phyloP scores from a whole-genome alignment of 2,329 filamentous ascomycete species.

The Aureobasidium subglaciale region DNA sequence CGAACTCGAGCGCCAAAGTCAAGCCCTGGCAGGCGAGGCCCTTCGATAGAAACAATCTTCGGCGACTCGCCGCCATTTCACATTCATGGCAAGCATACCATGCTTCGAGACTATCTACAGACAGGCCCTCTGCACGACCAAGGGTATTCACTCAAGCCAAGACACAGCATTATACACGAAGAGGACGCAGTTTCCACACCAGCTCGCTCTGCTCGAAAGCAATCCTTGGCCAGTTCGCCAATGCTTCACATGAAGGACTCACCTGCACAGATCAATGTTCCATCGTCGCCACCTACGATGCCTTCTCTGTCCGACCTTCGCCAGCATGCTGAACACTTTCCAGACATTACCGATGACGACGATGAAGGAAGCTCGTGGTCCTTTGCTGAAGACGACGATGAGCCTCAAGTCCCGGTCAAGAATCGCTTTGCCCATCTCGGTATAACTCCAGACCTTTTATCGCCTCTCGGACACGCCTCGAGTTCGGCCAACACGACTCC shows the following conservation, averaged over 20 bases:
- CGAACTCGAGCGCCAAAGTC: constrained; percentile 64
- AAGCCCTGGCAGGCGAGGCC: constrained; percentile 59
- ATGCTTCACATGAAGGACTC: constrained; percentile 16
- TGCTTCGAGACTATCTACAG: constrained; percentile 42
- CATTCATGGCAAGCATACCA: constrained; percentile 24
- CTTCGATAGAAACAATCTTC: constrained; percentile 69
- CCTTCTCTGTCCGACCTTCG: constrained; percentile 33
- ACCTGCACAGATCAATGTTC: constrained; percentile 26
- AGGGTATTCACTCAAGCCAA: constrained; percentile 27
- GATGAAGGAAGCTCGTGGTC: constrained; percentile 29
- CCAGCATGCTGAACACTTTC: constrained; percentile 11
- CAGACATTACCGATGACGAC: constrained; percentile 31
- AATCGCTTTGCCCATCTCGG: constrained; percentile 14
- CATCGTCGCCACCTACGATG: constrained; percentile 41
- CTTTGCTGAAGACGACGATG: constrained; percentile 27
- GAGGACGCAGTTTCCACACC: constrained; percentile 44
- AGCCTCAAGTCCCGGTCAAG: neutral
- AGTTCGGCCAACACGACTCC: constrained; percentile 32
- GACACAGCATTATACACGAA: constrained; percentile 44
- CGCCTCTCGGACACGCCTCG: constrained; percentile 21
- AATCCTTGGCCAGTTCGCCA: constrained; percentile 32
- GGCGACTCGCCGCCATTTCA: constrained; percentile 54
- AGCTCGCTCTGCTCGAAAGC: constrained; percentile 35
- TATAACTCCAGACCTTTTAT: constrained; percentile 16
- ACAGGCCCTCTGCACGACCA: constrained; percentile 38